Base-by-base conservation (phyloP, 768 basidiomycete genomes). In the Exidia glandulosa region DNA sequence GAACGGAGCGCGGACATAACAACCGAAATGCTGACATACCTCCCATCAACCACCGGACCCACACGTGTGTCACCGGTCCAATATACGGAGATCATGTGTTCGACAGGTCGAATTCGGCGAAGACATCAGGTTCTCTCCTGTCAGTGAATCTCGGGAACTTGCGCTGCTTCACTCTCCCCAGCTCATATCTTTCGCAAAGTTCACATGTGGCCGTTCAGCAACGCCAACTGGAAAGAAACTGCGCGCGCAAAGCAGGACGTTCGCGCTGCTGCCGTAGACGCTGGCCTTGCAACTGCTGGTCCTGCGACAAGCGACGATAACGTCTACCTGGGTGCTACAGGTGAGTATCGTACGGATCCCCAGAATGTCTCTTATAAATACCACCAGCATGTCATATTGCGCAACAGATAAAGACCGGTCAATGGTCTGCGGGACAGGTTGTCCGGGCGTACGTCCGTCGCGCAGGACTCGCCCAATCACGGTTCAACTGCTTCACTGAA, bases 401-500 rank as follows among this genome's bases (percentile, higher is more conserved):
- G 2, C 13, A 57, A n/a, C 59, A 65, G 34, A 62, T 71, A 19
- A 62, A 63, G 56, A 56, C n/a, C 13, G 34, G 61, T 25, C 55
- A 64, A n/a, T 72, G 71, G 71, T 66, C 69, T 6, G 71, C 64
- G 0, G 66, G 64, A 32, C 37, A 78, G 73, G 81, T 72, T 66
- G 75, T 69, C 72, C 79, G 68, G 25, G 77, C 76, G 12, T 71
- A 74, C 70, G 71, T 77, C 36, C 70, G 77, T 10, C 77, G 74
- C 23, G 79, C 78, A 2, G 76, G 65, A 32, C 68, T 79, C 30
- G 86, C 86, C 2, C 89, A 92, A 13, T 69, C 73, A 34, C 73
- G 74, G 62, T 87, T 85, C 3, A 92, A 91, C 66, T 89, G 87
- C 66, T 64, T 91, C 47, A 93, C 90, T 1, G 90, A 92, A 79